Evolutionary conservation across 2,329 filamentous ascomycete species (phyloP).

Genomic region (Plectosphaerella sp.): DNA sequence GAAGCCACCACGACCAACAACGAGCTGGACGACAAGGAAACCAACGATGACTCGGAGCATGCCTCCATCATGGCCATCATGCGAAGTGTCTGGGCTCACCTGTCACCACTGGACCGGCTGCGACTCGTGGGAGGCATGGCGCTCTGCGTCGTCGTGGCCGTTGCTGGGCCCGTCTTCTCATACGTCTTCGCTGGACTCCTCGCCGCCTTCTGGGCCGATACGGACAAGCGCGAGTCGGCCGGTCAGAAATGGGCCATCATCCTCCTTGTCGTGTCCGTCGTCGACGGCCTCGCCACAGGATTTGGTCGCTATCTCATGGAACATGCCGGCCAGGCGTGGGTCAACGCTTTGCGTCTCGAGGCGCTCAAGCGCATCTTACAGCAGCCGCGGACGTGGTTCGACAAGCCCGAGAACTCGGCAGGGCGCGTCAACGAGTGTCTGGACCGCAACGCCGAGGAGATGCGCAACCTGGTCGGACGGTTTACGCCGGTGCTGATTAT

Average conservation of each 20-base stretch:
- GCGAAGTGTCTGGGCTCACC: slow-evolving; percentile 55
- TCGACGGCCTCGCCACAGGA: slow-evolving; percentile 63
- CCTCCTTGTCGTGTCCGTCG: slow-evolving; percentile 62
- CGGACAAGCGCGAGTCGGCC: slow-evolving; percentile 37
- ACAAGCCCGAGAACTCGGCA: slow-evolving; percentile 60
- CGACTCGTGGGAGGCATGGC: slow-evolving; percentile 57
- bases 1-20: not conserved
- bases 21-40: not conserved
- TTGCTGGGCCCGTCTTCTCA: slow-evolving; percentile 69
- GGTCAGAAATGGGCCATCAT: slow-evolving; percentile 65
- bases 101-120: slow-evolving; percentile 46
- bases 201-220: slow-evolving; percentile 58
- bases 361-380: slow-evolving; percentile 66
- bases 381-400: slow-evolving; percentile 78
- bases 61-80: slow-evolving; percentile 28
- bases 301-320: slow-evolving; percentile 69
- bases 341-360: slow-evolving; percentile 63
- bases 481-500: slow-evolving; percentile 70
- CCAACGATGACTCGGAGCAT: not conserved
- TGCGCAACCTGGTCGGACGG: slow-evolving; percentile 74
- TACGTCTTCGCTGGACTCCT: slow-evolving; percentile 72
- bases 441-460: slow-evolving; percentile 81
- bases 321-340: slow-evolving; percentile 68
- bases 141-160: slow-evolving; percentile 59
- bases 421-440: slow-evolving; percentile 64